Evolutionary conservation across 768 basidiomycete species (phyloP).

Genomic region (Pisolithus tinctorius): DNA sequence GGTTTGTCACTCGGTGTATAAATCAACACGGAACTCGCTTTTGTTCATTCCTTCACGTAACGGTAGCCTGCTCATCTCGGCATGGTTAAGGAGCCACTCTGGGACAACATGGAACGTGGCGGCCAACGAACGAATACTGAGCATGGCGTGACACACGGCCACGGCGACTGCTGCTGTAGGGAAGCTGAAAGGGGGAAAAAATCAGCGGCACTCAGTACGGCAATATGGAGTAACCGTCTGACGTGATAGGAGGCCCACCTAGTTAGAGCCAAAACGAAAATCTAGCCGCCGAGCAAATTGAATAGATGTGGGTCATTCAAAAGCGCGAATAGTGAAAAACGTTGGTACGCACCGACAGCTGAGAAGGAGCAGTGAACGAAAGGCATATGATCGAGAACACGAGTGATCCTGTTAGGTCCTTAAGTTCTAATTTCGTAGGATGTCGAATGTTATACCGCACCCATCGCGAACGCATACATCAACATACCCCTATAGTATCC

Average conservation of each 20-base stretch:
- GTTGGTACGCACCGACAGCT: constrained; percentile 6
- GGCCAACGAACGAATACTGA: constrained; percentile 38
- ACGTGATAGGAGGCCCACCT: background rate
- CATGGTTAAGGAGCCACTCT: constrained; percentile 38
- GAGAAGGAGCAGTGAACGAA: background rate
- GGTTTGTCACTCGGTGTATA: too few species aligned
- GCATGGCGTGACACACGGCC: constrained; percentile 32
- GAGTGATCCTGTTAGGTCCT: constrained; percentile 8
- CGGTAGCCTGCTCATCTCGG: constrained; percentile 37
- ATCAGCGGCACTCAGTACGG: background rate
- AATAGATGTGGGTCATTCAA: background rate
- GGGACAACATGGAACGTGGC: constrained; percentile 34
- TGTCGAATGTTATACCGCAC: background rate
- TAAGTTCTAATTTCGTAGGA: background rate
- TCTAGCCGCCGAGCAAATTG: background rate
- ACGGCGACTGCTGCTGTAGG: constrained; percentile 11
- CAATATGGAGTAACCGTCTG: constrained; percentile 8
- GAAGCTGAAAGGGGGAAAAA: background rate
- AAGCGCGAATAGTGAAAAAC: background rate
- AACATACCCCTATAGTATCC: constrained; percentile 2
- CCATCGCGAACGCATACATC: constrained; percentile 9
- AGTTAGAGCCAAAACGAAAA: constrained; percentile 6
- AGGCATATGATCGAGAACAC: constrained; percentile 9
- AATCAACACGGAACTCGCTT: constrained; percentile 29
- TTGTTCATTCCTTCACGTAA: constrained; percentile 32